Evolutionary conservation across 345 rosid genomes (phyloP).

Genomic region (Populus alba): DNA sequence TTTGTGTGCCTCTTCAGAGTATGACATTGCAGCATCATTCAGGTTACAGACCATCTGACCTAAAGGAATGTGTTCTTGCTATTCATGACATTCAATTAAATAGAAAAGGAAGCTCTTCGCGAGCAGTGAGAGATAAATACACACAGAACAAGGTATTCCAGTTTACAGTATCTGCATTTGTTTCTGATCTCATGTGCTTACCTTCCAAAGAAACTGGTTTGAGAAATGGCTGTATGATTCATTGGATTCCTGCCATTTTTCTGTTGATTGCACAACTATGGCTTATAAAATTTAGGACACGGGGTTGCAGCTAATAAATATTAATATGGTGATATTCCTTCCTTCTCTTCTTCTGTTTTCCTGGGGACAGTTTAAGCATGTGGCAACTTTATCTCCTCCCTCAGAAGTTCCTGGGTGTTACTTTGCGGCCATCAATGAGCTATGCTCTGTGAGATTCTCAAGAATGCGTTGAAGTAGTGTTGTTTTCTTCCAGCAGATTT

Average conservation of each 20-base stretch:
- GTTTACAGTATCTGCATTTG: neutral
- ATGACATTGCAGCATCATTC: constrained; percentile 11
- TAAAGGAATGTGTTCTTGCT: constrained; percentile 24
- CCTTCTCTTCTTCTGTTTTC: neutral
- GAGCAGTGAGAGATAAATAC: constrained; percentile 22
- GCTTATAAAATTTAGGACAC: neutral
- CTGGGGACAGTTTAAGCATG: constrained; percentile 10
- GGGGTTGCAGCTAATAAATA: neutral
- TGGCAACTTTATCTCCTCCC: constrained; percentile 15
- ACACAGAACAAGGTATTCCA: constrained; percentile 16
- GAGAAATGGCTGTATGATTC: neutral
- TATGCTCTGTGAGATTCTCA: neutral
- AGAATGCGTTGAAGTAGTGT: neutral
- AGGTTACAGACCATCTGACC: constrained; percentile 21
- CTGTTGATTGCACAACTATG: neutral
- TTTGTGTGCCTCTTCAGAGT: constrained; percentile 14
- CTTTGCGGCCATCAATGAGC: constrained; percentile 4
- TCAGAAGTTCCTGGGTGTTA: constrained; percentile 2
- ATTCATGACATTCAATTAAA: constrained; percentile 17
- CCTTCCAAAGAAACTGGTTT: neutral
- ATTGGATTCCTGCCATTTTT: neutral
- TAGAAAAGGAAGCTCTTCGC: constrained; percentile 5
- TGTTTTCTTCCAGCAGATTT: neutral
- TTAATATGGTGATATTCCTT: neutral
- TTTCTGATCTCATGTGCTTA: neutral